Percentiles rank a stretch among this genome's conserved stretches.
phyloP scores from a whole-genome alignment of 2,329 filamentous ascomycete genomes.

The Daldinia eschscholtzii region DNA sequence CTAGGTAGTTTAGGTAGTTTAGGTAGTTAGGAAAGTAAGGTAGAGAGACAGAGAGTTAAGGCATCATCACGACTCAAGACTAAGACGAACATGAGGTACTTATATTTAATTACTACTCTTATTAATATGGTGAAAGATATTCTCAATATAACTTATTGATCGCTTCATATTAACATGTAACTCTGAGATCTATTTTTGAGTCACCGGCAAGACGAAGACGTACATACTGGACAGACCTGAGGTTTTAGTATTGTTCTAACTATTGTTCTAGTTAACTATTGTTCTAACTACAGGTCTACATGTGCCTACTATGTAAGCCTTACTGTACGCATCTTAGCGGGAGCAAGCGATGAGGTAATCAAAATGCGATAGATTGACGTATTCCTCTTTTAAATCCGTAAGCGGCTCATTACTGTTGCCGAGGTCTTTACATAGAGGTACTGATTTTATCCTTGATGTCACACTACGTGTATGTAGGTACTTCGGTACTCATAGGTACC shows the following conservation, averaged over 20 bases:
- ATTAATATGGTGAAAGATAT: constrained; percentile 6
- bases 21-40: not conserved
- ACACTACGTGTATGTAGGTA: not conserved
- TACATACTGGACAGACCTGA: not conserved
- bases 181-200: constrained; percentile 29
- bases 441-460: not conserved
- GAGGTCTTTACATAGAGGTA: constrained; percentile 1
- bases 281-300: no score
- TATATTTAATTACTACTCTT: constrained; percentile 13
- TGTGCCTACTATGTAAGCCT: not conserved
- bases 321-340: not conserved
- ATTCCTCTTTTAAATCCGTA: not conserved
- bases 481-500: not conserved
- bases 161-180: not conserved
- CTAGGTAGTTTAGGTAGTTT: no score
- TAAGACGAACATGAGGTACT: constrained; percentile 7
- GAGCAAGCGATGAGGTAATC: constrained; percentile 5
- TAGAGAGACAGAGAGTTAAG: not conserved
- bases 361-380: constrained; percentile 3
- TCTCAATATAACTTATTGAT: not conserved
- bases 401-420: not conserved
- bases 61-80: constrained; percentile 18
- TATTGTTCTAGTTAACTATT: not conserved
- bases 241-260: not conserved
- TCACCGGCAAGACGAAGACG: constrained; percentile 37